Evolutionary conservation across 257 asterid genomes (phyloP), one percentile per base, ranked within the genome.

Genomic region (Plantago elongata): DNA sequence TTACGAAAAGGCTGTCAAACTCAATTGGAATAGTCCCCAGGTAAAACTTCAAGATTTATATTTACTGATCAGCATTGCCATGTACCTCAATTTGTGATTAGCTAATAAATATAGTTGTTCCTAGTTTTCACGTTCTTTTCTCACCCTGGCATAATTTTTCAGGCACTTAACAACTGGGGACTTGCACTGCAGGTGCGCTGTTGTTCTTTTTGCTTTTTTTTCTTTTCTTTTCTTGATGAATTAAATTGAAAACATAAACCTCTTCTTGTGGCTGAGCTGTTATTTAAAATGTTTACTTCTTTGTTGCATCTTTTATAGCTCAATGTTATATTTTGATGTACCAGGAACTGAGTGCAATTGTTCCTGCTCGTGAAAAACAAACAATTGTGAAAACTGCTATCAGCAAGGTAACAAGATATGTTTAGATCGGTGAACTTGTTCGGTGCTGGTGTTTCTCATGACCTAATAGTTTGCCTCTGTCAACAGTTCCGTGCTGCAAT

Each of bases 131-230:
- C 69, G 42, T 47, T 49, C 57, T 60, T 29, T 72, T 68, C 82
- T 80, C 55, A 83, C 69, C 52, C 52, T 42, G 58, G 37, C 51
- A 50, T 62, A 43, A 56, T 50, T 57, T 70, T 71, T 52, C 87
- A 93, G 99, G 99, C 99, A 46, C 94, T 93, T 65, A 93, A 93
- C 84, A 93, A 93, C 77, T 93, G 97, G 99, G 99, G 99, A 63
- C 97, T 93, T 79, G 99, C 99, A 63, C 81, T 93, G 75, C 99
- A 93, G 99, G 99, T 93, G 78, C 54, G 18, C 62, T 54, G 18
- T 45, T 51, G 11, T 13, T 38, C 51, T 30, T 37, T 30, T 13
- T 52, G 11, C 7, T 12, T 34, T 34, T 34, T 34, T 5, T 12
- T 34, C 4, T 34, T 34, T 30, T 13, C 48, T 13, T 5, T 12